These are phyloP conservation scores for Ganoderma lingzhi DNA, from an alignment of 1,284 basidiomycete genomes.

Conservation along the genomic window DNA sequence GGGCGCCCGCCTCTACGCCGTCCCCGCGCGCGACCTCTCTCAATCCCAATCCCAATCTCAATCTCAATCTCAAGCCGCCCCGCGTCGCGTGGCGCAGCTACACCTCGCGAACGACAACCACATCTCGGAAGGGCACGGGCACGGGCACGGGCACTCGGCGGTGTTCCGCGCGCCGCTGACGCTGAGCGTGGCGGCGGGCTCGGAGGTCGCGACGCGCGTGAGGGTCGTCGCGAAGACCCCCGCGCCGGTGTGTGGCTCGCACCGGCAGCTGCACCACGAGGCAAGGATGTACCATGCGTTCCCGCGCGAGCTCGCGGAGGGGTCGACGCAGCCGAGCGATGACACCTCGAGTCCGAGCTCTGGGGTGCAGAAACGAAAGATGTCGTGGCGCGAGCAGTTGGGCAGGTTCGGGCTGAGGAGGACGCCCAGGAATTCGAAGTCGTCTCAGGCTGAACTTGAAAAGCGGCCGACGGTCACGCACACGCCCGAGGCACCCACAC, in stretches of 20 bases:
- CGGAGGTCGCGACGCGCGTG: conserved; percentile 35
- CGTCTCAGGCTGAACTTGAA: background rate
- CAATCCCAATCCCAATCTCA: background rate
- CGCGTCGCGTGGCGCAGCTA: conserved; percentile 30
- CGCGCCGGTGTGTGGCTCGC: conserved; percentile 23
- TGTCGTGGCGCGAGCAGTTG: conserved; percentile 5
- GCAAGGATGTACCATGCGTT: conserved; percentile 53
- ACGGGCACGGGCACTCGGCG: conserved; percentile 43
- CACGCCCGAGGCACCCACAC: too few species aligned
- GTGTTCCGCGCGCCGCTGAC: conserved; percentile 43
- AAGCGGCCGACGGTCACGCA: too few species aligned
- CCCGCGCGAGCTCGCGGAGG: conserved; percentile 53
- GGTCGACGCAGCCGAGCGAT: conserved; percentile 31
- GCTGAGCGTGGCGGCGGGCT: conserved; percentile 37
- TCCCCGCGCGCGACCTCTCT: conserved; percentile 11
- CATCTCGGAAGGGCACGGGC: conserved; percentile 36
- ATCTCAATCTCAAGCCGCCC: background rate
- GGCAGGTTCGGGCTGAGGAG: background rate
- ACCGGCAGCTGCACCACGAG: conserved; percentile 45
- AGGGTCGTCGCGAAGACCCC: conserved; percentile 45
- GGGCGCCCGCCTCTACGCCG: background rate
- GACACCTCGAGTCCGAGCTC: background rate
- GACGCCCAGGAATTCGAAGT: background rate
- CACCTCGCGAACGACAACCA: conserved; percentile 39
- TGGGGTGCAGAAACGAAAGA: background rate